Conservation (phyloP, 1,139 yeast species). For the Meyerozyma elateridarum region DNA sequence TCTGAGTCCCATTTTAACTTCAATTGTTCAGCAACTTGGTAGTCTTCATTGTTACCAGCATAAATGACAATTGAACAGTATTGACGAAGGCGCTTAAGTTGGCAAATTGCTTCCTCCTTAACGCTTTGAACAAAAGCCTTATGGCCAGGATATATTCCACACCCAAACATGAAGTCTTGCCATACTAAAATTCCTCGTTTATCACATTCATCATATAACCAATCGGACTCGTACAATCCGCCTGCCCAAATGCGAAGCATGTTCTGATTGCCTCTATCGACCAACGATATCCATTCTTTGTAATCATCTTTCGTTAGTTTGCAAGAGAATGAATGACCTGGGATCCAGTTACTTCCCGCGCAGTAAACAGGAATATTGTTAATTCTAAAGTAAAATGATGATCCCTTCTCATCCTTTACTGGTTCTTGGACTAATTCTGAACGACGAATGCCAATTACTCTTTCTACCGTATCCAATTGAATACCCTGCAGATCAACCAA, state of each 20-base stretch:
- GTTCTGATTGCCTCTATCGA: constrained; percentile 36
- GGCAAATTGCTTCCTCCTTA: constrained; percentile 27
- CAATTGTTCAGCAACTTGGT: constrained; percentile 35
- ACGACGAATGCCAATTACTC: constrained; percentile 31
- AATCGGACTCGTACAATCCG: constrained; percentile 39
- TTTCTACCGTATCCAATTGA: constrained; percentile 1
- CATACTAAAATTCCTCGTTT: constrained; percentile 39
- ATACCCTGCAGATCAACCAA: constrained; percentile 4
- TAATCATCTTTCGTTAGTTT: constrained; percentile 27
- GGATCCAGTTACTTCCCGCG: constrained; percentile 47
- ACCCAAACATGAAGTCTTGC: constrained; percentile 53
- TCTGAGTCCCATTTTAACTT: constrained; percentile 26
- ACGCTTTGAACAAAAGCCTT: constrained; percentile 26
- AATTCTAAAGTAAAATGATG: constrained; percentile 33
- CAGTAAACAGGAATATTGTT: constrained; percentile 34
- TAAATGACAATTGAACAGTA: constrained; percentile 29
- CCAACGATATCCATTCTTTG: constrained; percentile 26
- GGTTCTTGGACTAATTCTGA: constrained; percentile 35
- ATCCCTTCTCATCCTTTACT: constrained; percentile 26
- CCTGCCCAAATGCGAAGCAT: constrained; percentile 50
- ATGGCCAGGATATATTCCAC: constrained; percentile 44
- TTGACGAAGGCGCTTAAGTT: constrained; percentile 33
- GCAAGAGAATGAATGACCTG: constrained; percentile 38
- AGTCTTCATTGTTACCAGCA: constrained; percentile 47
- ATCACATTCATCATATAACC: constrained; percentile 41